Evolutionary conservation across 768 basidiomycete genomes (phyloP), one percentile per base, ranked within the genome.

Genomic region (Suillus decipiens): DNA sequence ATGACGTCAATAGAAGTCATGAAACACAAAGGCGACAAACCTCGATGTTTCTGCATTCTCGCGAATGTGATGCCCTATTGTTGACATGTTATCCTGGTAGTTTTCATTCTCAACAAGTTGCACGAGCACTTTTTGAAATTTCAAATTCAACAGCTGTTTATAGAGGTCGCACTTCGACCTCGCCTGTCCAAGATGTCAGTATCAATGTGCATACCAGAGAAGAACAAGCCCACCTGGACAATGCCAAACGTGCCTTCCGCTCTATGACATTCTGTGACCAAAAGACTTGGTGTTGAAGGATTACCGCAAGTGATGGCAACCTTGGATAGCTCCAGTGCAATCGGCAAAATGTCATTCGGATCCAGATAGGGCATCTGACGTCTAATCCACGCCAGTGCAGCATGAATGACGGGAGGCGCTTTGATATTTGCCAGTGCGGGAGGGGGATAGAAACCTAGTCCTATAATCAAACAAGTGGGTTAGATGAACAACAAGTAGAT

Each of bases 261-360:
- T n/a, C 80, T 79, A 61, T 84, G 80, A 68, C 96, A 97, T 70
- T 95, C 92, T 0, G 86, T 85, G 31, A 97, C 87, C 45, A 96
- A 81, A 6, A 97, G 77, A 69, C 81, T 89, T 0, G 91, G 89
- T 0, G 94, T 97, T 0, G 96, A 92, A 24, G 84, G 77, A 76
- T 96, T 98, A 12, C 96, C 96, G 22, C 89, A 83, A 22, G 91
- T 85, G 54, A 99, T 86, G 19, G 90, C 90, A 31, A 93, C 93
- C 59, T 89, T 93, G 39, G 80, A 78, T n/a, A 90, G 80, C 64
- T 87, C 84, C 60, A 98, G 81, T 31, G 93, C 92, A 63, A 97
- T 73, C 2, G 96, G 96, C 8, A 98, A 78, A n/a, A 95, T 76
- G 70, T 95, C 92, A 67, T 89, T 90, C 19, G 90, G 85, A 69